phyloP scores from a whole-genome alignment of 2,329 filamentous ascomycete species.

The Teratosphaeria zuluensis region DNA sequence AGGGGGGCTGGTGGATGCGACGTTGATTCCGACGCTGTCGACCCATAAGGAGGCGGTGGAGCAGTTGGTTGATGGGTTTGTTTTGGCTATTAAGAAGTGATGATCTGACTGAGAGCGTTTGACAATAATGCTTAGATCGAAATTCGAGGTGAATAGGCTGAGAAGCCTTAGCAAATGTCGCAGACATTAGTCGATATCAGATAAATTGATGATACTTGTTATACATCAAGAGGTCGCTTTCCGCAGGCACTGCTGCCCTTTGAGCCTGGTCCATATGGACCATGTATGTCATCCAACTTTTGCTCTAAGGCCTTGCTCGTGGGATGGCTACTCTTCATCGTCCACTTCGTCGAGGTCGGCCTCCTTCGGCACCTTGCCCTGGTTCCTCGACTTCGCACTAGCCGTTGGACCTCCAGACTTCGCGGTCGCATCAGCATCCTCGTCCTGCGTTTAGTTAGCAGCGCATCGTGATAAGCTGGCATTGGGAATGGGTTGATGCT shows the following conservation, averaged over 20 bases:
- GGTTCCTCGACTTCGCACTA: conserved; percentile 19
- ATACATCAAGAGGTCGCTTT: not conserved
- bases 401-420: conserved; percentile 19
- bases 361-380: conserved; percentile 21
- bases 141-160: not conserved
- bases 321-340: conserved; percentile 10
- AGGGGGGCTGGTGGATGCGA: conserved; percentile 9
- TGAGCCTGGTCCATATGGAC: not conserved
- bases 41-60: conserved; percentile 7
- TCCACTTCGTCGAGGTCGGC: conserved; percentile 20
- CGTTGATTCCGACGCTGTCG: conserved; percentile 11
- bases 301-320: not conserved
- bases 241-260: not conserved
- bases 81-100: conserved; percentile 7
- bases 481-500: not conserved
- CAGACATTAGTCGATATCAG: not conserved
- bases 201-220: not conserved
- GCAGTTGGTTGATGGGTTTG: conserved; percentile 11
- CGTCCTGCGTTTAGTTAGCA: conserved; percentile 3
- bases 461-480: not conserved
- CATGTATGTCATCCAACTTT: not conserved
- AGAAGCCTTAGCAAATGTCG: not conserved
- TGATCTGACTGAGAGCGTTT: no score
- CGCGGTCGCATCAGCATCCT: conserved; percentile 17
- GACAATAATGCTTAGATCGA: no score